Evolutionary conservation across 2,329 filamentous ascomycete genomes (phyloP).

Genomic region (Fusarium veterinarium): DNA sequence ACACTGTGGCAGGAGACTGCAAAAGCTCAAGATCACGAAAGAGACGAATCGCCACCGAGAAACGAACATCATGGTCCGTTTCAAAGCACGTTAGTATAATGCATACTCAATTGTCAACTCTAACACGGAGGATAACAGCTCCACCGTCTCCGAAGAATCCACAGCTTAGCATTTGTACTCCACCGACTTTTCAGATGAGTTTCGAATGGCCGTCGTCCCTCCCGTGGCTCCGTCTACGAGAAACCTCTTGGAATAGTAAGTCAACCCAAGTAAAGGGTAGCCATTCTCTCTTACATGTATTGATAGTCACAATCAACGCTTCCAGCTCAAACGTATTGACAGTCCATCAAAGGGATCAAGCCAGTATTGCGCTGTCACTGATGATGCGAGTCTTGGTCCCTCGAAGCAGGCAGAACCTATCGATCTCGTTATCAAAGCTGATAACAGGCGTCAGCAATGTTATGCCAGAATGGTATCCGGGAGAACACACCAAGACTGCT

Average conservation of each 20-base stretch:
- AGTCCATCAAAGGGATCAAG: no score
- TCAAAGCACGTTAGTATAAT: background rate
- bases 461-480: background rate
- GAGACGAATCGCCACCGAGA: background rate
- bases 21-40: accelerated
- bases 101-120: no score
- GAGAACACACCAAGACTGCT: background rate
- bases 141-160: no score
- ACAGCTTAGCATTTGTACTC: background rate
- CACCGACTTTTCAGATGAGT: accelerated
- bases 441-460: accelerated
- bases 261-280: background rate
- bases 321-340: accelerated
- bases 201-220: accelerated
- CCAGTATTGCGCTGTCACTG: no score
- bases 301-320: accelerated
- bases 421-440: no score
- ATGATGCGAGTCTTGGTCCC: no score
- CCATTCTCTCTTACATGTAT: no score
- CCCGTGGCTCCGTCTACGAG: accelerated
- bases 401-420: no score
- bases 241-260: background rate
- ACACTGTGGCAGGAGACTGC: accelerated
- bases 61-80: accelerated
- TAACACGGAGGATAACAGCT: no score